Conservation (phyloP, 2,329 filamentous ascomycete species). For the Pseudocercospora crystallina region DNA sequence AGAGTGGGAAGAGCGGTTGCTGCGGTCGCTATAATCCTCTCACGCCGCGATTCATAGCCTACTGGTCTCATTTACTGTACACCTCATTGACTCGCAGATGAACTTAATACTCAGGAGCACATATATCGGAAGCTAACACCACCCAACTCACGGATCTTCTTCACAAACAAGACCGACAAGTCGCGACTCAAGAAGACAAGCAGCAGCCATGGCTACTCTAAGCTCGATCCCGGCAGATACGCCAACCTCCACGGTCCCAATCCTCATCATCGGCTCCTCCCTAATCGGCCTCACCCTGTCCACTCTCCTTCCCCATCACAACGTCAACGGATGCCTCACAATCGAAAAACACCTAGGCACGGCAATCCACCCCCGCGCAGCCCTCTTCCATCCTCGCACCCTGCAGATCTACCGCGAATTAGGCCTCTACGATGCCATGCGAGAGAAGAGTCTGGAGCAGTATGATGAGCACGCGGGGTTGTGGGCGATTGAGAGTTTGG, state of each 20-base stretch:
- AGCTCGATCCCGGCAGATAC: no score
- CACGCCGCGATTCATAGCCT: no score
- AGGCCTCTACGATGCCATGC: conserved; percentile 25
- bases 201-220: no score
- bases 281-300: conserved; percentile 27
- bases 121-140: no score
- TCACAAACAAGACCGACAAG: no score
- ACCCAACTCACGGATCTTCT: no score
- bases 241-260: conserved; percentile 4
- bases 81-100: no score
- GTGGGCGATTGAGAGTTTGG: conserved; percentile 24
- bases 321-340: conserved; percentile 18
- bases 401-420: conserved; percentile 28
- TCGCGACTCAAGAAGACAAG: no score
- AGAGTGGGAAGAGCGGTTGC: no score
- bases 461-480: conserved; percentile 26
- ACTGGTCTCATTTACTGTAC: no score
- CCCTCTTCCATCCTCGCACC: conserved; percentile 24
- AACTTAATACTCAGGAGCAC: no score
- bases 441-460: conserved; percentile 18
- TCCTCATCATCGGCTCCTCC: conserved; percentile 26
- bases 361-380: conserved; percentile 27
- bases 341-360: conserved; percentile 27
- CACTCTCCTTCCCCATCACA: conserved; percentile 24
- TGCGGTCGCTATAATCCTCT: no score